phyloP scores from a whole-genome alignment of 2,329 filamentous ascomycete species.

The Periconia macrospinosa region DNA sequence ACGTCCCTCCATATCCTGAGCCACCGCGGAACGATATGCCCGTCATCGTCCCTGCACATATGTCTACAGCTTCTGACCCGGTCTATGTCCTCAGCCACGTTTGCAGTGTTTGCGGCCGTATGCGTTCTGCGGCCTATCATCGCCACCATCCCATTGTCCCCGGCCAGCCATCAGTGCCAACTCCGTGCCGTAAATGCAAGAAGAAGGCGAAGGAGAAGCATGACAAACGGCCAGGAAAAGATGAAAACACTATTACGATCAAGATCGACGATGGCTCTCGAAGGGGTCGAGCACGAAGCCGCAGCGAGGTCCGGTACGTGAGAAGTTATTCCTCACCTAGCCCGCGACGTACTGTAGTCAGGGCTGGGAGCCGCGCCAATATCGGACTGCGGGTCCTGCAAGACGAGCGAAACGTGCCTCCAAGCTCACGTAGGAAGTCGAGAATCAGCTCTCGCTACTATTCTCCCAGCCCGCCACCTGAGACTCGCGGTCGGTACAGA shows the following conservation, averaged over 20 bases:
- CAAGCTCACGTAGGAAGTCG: conserved; percentile 1
- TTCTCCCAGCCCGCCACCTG: conserved; percentile 23
- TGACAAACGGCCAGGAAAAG: conserved; percentile 5
- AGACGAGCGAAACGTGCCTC: conserved; percentile 6
- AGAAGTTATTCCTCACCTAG: conserved; percentile 19
- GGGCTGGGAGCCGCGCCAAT: conserved; percentile 20
- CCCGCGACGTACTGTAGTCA: conserved; percentile 16
- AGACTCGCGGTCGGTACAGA: conserved; percentile 11
- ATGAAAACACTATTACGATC: conserved; percentile 19
- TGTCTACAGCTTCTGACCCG: conserved; percentile 9
- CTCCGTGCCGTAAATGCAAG: conserved; percentile 35
- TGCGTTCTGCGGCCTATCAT: conserved; percentile 40
- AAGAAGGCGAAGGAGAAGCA: conserved; percentile 22
- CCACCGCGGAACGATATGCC: conserved; percentile 9
- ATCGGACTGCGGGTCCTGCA: conserved; percentile 29
- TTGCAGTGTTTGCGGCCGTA: conserved; percentile 36
- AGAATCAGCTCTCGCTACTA: conserved; percentile 13
- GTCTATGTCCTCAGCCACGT: conserved; percentile 37
- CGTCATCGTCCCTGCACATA: neutral
- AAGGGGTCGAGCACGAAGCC: conserved; percentile 25
- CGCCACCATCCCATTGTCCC: conserved; percentile 39
- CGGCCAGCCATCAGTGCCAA: conserved; percentile 24
- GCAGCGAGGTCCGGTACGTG: conserved; percentile 20
- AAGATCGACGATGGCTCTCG: conserved; percentile 18
- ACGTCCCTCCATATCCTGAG: conserved; percentile 4